Conservation (phyloP, 2,329 filamentous ascomycete species). For the Shiraia sp. region DNA sequence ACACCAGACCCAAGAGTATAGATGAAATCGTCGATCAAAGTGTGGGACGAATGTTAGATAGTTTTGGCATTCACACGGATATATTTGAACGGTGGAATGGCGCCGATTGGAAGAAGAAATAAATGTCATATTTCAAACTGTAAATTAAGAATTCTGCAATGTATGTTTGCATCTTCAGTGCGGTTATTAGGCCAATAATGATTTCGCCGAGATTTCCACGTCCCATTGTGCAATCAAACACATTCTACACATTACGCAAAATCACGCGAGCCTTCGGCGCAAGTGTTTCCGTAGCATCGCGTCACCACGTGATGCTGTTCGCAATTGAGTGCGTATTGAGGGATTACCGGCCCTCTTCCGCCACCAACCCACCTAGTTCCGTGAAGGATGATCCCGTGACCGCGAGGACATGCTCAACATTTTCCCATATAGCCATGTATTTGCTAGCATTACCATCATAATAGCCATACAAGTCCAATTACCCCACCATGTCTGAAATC, state of each 20-base stretch:
- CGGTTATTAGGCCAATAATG: background rate
- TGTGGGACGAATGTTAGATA: slow-evolving; percentile 53
- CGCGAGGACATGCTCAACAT: background rate
- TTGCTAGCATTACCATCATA: background rate
- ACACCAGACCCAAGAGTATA: slow-evolving; percentile 13
- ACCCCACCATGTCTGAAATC: background rate
- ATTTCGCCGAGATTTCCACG: too few species aligned
- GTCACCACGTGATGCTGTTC: too few species aligned
- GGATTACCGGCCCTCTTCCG: background rate
- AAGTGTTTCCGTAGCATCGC: too few species aligned
- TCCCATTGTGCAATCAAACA: too few species aligned
- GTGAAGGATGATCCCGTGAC: background rate
- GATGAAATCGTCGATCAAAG: slow-evolving; percentile 44
- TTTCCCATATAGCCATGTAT: background rate
- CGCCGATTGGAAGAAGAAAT: slow-evolving; percentile 4
- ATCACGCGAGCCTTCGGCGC: too few species aligned
- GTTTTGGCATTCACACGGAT: slow-evolving; percentile 25
- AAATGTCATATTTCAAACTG: background rate
- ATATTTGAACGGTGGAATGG: slow-evolving; percentile 49
- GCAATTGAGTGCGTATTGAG: too few species aligned
- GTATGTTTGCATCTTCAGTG: background rate
- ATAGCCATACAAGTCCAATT: background rate
- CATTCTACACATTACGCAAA: too few species aligned
- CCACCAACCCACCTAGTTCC: background rate
- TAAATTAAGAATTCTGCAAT: background rate